Evolutionary conservation across 2,329 filamentous ascomycete species (phyloP), one percentile per base, ranked within the genome.

Genomic region (Fusarium sp.): DNA sequence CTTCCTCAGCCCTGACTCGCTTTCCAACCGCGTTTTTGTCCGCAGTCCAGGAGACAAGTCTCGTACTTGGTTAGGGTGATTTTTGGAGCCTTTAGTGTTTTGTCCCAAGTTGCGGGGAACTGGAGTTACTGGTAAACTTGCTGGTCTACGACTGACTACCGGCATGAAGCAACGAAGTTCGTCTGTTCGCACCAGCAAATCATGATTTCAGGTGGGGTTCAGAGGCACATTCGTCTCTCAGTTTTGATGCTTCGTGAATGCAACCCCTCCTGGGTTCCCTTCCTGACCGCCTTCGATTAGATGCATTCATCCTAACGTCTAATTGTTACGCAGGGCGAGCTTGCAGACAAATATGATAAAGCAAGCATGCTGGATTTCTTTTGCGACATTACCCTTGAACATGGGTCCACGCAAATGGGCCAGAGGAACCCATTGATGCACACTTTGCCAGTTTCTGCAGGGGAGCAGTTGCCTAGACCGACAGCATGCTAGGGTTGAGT

Each of bases 231-330:
- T 55, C 52, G 24, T 60, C 63, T 56, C 44, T 48, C 56, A 61
- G 59, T 63, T 66, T 59, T 22, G 33, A 56, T 56, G 61, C 60
- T 68, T 66, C 48, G 54, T 64, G 73, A 68, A 77, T 77, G 75
- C 70, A 77, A 75, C 75, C 68, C 70, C 67, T 72, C 62, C 68
- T 54, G 33, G 49, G 58, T 57, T 64, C 33, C 59, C 57, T 54
- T 63, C 73, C 69, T 77, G 75, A 77, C 75, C 75, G 75, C 75
- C 75, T 77, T 63, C 69, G 54, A 66, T 64, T 63, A 66, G 51
- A 67, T 58, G 44, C 66, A 75, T 63, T 70, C 66, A 63, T 68
- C 75, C 72, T 70, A 77, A 71, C 66, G 59, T 73, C 72, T 69
- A 75, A 73, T 70, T 72, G 66, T 63, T 74, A 64, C 70, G 57